Base-by-base conservation (phyloP, 2,329 filamentous ascomycete genomes). In the Metarhizium guizhouense region DNA sequence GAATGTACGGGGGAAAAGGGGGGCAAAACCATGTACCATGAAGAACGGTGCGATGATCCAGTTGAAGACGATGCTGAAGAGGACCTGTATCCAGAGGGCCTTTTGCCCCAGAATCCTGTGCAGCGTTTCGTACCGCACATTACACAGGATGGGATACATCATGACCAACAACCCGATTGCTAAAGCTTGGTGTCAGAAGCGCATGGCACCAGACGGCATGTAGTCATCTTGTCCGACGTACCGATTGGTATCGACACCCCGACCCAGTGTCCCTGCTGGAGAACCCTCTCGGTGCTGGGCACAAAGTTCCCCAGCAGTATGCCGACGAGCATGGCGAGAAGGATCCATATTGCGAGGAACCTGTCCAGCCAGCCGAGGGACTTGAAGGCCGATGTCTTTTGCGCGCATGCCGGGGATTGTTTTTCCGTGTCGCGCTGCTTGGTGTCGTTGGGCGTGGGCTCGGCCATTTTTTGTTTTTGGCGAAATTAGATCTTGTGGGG, bases 61-160 rank as follows among this genome's bases (percentile, higher is more conserved):
- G 66, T 95, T 95, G 32, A 92, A 68, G 4, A 91, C 61, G 3
- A 95, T 70, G 56, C 87, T 91, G 63, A 95, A 88, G 0, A 67
- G 74, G n/a, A 95, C 81, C 68, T 95, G 90, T 52, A 83, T 81
- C 90, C 88, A 95, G 2, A 95, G 74, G 0, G 75, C 74, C 3
- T 76, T 76, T 3, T 83, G 75, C 2, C 72, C 68, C 57, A 94
- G 79, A 4, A 90, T 74, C 3, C 80, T 72, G 67, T 90, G 88
- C 10, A 95, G 72, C 0, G 82, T 81, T 68, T 95, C 90, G 69
- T 84, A 94, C 45, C 83, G 83, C 6, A 95, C 87, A 68, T 94
- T 94, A 78, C 89, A 95, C 0, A 95, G 75, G 57, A 95, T 95
- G 0, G 90, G 91, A 65, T 94, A 95, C 89, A 95, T 95, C 90